Base-by-base conservation (phyloP, 1,284 basidiomycete genomes). In the Cutaneotrichosporon sp. region DNA sequence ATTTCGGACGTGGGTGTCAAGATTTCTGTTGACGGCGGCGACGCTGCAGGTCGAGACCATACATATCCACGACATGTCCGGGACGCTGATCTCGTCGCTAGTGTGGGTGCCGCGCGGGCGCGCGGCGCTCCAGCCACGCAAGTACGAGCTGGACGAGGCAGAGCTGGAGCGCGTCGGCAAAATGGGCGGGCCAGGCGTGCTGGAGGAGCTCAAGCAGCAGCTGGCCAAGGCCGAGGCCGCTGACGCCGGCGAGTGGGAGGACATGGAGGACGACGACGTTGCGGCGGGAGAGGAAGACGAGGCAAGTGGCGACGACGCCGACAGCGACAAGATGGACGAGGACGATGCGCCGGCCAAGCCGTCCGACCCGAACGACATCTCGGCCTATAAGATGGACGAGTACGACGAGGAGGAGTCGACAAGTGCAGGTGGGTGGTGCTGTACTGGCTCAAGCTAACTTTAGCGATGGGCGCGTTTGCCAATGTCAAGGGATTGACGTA, bases 401-500 rank as follows among this genome's bases (percentile, higher is more conserved):
- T 99, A 98, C 68, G 96, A 96, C 69, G 79, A 97, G 41, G 91
- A 97, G 64, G 82, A 81, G 40, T 80, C 78, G 54, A 77, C 64
- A 40, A 70, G 83, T 51, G 78, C 81, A 38, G 80, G 87, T 82
- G 58, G 76, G 77, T 74, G 14, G 13, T 15, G 9, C 7, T 1
- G 5, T 30, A 14, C 3, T 4, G 15, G 14, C 7, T 8, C 9
- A 1, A 7, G 15, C 42, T 58, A 20, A 55, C 13, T 4, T 15
- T 58, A 89, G 88, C 81, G 34, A 79, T 83, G 70, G 93, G 93
- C 15, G 88, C 90, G 9, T 97, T 99, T 77, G 90, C 86, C 73
- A 96, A 91, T 69, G 90, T 98, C 76, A 96, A 96, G 70, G 93
- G 94, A 5, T 77, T 98, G 49, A 87, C 87, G 36, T 96, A 88